Conservation (phyloP, 139 green algal genomes). For the Auxenochlorella protothecoides region DNA sequence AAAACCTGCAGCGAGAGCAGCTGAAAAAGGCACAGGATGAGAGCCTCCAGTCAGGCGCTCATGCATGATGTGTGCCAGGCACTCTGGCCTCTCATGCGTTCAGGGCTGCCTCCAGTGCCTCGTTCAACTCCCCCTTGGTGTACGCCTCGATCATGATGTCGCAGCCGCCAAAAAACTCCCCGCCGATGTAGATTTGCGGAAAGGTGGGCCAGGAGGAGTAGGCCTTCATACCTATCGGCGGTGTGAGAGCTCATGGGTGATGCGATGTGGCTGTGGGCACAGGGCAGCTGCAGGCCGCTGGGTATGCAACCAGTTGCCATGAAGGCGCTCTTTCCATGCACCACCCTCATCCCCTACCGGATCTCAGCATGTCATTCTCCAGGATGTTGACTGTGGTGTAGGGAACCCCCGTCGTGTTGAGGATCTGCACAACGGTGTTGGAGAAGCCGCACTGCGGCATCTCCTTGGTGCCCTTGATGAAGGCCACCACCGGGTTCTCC, state of each 20-base stretch:
- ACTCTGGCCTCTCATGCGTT: constrained; percentile 27
- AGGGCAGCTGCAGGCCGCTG: background rate
- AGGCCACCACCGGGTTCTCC: constrained; percentile 34
- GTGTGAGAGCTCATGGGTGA: background rate
- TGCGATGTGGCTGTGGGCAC: background rate
- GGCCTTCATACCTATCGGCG: constrained; percentile 69
- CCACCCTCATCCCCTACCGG: constrained; percentile 13
- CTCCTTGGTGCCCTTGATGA: constrained; percentile 84
- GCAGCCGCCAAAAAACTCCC: constrained; percentile 90
- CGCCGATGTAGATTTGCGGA: constrained; percentile 87
- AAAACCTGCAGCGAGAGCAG: background rate
- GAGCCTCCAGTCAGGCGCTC: too few relatives aligned
- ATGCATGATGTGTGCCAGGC: too few relatives aligned
- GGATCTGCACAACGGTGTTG: constrained; percentile 81
- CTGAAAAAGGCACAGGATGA: background rate
- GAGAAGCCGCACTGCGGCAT: constrained; percentile 94
- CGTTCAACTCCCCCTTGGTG: constrained; percentile 60
- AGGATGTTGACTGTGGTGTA: constrained; percentile 92
- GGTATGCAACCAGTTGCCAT: background rate
- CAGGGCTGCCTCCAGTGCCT: constrained; percentile 56
- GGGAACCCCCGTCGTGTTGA: constrained; percentile 55
- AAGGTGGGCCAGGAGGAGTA: constrained; percentile 79
- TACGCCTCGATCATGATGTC: constrained; percentile 92
- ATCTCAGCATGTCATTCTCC: constrained; percentile 72
- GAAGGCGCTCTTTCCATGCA: background rate